Evolutionary conservation across 306 rosid genomes (phyloP).

Genomic region (Rosa multiflora): DNA sequence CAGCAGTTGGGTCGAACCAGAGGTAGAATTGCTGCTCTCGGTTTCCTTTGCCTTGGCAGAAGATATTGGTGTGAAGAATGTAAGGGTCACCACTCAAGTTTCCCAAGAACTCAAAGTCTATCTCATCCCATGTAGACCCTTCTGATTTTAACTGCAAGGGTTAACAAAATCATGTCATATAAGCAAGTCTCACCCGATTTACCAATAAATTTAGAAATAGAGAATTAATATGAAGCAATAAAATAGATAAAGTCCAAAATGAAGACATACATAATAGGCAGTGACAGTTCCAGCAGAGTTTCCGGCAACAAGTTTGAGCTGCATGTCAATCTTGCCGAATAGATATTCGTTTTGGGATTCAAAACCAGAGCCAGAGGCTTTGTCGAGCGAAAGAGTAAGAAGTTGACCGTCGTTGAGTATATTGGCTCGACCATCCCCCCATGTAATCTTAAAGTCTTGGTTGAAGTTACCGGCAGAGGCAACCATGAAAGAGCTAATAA

Average conservation of each 20-base stretch:
- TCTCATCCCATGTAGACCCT: constrained; percentile 70
- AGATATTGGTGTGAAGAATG: constrained; percentile 71
- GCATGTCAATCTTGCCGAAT: constrained; percentile 43
- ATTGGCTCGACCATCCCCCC: constrained; percentile 54
- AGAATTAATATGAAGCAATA: too few species aligned
- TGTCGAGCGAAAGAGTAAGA: constrained; percentile 43
- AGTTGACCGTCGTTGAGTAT: constrained; percentile 37
- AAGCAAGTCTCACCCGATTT: not conserved
- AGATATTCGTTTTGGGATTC: constrained; percentile 41
- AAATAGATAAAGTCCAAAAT: too few species aligned
- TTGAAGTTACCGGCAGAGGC: constrained; percentile 24
- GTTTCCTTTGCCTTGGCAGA: constrained; percentile 60
- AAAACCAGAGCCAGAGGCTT: constrained; percentile 51
- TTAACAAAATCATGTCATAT: not conserved
- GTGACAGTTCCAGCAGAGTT: constrained; percentile 66
- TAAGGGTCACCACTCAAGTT: constrained; percentile 74
- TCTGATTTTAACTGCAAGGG: constrained; percentile 53
- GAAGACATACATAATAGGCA: constrained; percentile 43
- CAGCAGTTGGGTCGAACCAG: constrained; percentile 71
- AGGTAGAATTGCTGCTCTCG: constrained; percentile 71
- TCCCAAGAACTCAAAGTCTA: constrained; percentile 75
- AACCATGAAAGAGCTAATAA: not conserved
- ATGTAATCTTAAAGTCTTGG: constrained; percentile 29
- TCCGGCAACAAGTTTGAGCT: constrained; percentile 45
- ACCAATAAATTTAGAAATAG: too few species aligned